phyloP scores from a whole-genome alignment of 192 early-diverging fungal genomes.

The Radiomyces spectabilis region DNA sequence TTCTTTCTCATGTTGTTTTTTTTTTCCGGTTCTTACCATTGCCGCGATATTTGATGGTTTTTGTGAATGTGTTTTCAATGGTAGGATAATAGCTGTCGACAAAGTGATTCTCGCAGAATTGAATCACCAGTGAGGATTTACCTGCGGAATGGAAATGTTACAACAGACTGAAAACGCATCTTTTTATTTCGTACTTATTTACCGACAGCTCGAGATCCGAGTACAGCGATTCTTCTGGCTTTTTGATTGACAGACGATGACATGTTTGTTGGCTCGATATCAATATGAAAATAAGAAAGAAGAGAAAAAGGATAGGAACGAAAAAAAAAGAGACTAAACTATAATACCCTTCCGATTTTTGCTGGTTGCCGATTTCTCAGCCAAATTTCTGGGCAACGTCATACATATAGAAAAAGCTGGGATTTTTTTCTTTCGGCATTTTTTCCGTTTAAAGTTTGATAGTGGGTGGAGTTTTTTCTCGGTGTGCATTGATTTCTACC shows the following conservation, averaged over 20 bases:
- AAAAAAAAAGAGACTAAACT: slow-evolving; percentile 11
- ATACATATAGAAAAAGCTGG: too few species aligned
- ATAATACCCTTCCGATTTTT: neutral
- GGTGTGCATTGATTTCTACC: too few species aligned
- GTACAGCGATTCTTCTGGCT: slow-evolving; percentile 73
- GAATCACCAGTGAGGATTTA: slow-evolving; percentile 86
- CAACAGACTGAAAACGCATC: slow-evolving; percentile 2
- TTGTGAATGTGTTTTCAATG: slow-evolving; percentile 87
- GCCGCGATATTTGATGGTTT: slow-evolving; percentile 72
- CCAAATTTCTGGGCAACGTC: too few species aligned
- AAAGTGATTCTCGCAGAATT: slow-evolving; percentile 91
- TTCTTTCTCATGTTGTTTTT: neutral
- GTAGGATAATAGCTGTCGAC: slow-evolving; percentile 93
- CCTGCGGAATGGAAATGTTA: slow-evolving; percentile 29
- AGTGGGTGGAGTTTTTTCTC: too few species aligned
- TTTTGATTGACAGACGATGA: slow-evolving; percentile 36
- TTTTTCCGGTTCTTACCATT: slow-evolving; percentile 29
- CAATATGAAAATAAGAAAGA: neutral
- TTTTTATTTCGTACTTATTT: slow-evolving; percentile 9
- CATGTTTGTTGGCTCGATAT: neutral
- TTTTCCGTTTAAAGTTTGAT: too few species aligned
- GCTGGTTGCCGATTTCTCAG: too few species aligned
- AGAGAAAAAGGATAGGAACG: neutral
- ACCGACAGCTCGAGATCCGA: slow-evolving; percentile 76
- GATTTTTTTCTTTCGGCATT: too few species aligned